Evolutionary conservation across 2,329 filamentous ascomycete species (phyloP).

Genomic region (Gnomoniopsis sp.): DNA sequence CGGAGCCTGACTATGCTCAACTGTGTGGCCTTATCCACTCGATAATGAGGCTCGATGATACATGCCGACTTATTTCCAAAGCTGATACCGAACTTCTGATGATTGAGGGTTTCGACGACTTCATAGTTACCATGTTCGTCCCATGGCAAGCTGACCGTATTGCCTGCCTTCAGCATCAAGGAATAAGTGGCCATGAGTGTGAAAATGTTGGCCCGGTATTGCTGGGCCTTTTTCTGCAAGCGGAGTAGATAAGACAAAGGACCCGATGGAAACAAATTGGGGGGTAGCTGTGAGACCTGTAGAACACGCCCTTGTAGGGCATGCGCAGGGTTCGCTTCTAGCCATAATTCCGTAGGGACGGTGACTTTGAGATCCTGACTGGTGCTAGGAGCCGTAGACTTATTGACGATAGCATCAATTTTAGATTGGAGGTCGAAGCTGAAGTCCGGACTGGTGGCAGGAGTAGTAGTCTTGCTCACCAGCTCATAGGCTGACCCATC

Average conservation of each 20-base stretch:
- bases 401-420: too few relatives aligned
- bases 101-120: neutral
- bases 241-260: too few relatives aligned
- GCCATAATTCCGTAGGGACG: neutral
- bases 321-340: neutral
- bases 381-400: neutral
- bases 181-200: neutral
- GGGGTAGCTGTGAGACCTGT: neutral
- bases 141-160: neutral
- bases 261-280: too few relatives aligned
- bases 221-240: neutral
- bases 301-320: neutral
- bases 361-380: neutral
- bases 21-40: slow-evolving; percentile 9
- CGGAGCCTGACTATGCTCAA: slow-evolving; percentile 11
- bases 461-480: neutral
- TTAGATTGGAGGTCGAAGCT: neutral
- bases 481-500: neutral
- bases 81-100: neutral
- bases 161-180: neutral
- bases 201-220: neutral
- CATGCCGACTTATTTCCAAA: neutral
- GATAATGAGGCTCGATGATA: slow-evolving; percentile 15
- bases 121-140: neutral
- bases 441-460: neutral